These are phyloP conservation scores for Acer yangbiense DNA, from an alignment of 345 rosid species.

Conservation along the genomic window DNA sequence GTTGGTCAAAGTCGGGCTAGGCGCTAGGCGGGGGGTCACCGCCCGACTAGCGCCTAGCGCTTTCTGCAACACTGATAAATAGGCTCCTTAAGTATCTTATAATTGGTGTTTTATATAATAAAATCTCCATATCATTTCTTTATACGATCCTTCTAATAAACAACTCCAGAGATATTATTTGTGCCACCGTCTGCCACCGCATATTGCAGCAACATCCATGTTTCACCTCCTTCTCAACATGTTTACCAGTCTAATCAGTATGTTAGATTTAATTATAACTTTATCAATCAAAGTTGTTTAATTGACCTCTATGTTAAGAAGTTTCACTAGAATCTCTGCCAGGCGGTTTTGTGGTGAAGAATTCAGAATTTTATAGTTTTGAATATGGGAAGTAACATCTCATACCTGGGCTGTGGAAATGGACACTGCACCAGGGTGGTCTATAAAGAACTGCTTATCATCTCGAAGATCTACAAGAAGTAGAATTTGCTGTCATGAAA, in stretches of 20 bases:
- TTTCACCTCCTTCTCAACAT: not conserved
- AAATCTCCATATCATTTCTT: not conserved
- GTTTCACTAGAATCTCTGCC: not conserved
- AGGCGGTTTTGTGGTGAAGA: not conserved
- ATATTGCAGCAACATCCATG: not conserved
- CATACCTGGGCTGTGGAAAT: conserved; percentile 74
- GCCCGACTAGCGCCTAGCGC: too few relatives aligned
- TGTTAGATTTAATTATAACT: not conserved
- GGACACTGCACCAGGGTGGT: conserved; percentile 79
- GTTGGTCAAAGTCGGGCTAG: too few relatives aligned
- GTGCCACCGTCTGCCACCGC: not conserved
- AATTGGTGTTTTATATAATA: not conserved
- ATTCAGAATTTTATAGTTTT: not conserved
- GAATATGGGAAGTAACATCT: conserved; percentile 8
- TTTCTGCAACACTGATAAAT: not conserved
- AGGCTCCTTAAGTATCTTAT: not conserved
- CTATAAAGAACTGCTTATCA: conserved; percentile 65
- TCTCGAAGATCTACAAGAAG: conserved; percentile 71
- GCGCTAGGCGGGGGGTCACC: too few relatives aligned
- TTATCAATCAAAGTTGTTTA: not conserved
- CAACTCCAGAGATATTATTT: not conserved
- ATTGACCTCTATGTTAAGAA: not conserved
- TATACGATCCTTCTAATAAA: not conserved
- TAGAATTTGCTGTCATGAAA: conserved; percentile 15
- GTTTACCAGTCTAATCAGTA: not conserved